Percentiles rank a stretch among this genome's conserved stretches.
Evolutionary conservation across 2,329 filamentous ascomycete species (phyloP).

Genomic region (Dactylonectria macrodidyma): DNA sequence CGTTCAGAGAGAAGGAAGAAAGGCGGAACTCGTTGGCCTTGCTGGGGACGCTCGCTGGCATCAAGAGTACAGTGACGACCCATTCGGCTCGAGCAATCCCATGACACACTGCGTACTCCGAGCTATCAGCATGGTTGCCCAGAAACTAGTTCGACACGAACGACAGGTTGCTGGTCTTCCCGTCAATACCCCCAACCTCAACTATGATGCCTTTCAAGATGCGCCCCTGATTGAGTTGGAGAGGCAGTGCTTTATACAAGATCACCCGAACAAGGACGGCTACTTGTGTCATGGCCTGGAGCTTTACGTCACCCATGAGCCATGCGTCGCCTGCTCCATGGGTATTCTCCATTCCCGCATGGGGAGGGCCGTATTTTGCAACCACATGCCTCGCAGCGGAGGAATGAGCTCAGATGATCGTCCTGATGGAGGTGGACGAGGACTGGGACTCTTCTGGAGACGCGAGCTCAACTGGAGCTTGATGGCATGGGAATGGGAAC

Average conservation of each 20-base stretch:
- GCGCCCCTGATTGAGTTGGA: constrained; percentile 79
- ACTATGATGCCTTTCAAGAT: constrained; percentile 77
- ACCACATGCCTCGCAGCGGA: constrained; percentile 85
- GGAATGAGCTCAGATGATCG: constrained; percentile 85
- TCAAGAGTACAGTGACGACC: constrained; percentile 61
- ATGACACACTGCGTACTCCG: constrained; percentile 85
- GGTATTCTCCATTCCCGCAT: constrained; percentile 95
- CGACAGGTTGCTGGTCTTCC: constrained; percentile 57
- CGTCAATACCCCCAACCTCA: constrained; percentile 58
- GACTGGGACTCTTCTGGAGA: constrained; percentile 79
- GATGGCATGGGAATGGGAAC: constrained; percentile 83
- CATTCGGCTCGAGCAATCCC: constrained; percentile 73
- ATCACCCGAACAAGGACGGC: constrained; percentile 80
- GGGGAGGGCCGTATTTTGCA: constrained; percentile 85
- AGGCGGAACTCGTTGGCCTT: constrained; percentile 75
- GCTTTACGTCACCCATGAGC: constrained; percentile 95
- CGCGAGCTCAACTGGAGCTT: constrained; percentile 90
- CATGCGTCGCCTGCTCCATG: constrained; percentile 98
- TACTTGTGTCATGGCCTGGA: constrained; percentile 96
- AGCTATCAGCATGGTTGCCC: constrained; percentile 86
- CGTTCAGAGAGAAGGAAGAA: constrained; percentile 72
- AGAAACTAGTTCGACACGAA: constrained; percentile 73
- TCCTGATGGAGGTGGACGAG: constrained; percentile 68
- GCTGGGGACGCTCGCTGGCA: constrained; percentile 84
- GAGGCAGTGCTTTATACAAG: constrained; percentile 71